Evolutionary conservation across 163 green algal species (phyloP).

Genomic region (Scenedesmus sp.): DNA sequence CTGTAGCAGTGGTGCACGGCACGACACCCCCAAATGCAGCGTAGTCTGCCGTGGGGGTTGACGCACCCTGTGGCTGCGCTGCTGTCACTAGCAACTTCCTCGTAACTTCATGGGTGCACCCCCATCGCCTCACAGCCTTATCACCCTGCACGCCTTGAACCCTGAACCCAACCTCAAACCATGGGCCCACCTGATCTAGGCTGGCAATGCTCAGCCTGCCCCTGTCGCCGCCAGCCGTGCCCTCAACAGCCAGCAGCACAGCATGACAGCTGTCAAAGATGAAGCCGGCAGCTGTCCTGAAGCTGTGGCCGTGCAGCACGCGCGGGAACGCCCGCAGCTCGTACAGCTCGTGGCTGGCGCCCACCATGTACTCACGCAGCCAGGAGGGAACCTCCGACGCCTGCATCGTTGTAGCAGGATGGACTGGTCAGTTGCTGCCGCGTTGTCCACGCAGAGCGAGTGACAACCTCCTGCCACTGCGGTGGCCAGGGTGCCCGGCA

Average conservation of each 20-base stretch:
- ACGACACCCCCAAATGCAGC: no score
- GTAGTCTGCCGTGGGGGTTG: no score
- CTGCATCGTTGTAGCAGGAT: neutral
- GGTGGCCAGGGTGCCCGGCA: no score
- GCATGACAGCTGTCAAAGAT: slow-evolving; percentile 42
- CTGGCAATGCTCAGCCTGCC: neutral
- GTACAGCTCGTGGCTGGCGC: slow-evolving; percentile 5
- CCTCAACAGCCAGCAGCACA: slow-evolving; percentile 36
- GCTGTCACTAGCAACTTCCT: no score
- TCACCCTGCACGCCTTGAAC: neutral
- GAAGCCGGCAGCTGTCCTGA: slow-evolving; percentile 23
- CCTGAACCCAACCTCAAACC: neutral
- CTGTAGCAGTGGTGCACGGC: no score
- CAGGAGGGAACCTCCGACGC: neutral
- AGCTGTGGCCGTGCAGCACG: neutral
- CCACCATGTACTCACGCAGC: neutral
- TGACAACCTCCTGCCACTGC: no score
- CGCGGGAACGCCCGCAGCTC: neutral
- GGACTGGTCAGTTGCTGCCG: no score
- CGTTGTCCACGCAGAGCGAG: no score
- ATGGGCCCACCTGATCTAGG: slow-evolving; percentile 22
- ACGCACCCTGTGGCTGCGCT: no score
- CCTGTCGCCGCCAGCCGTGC: neutral
- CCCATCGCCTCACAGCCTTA: no score
- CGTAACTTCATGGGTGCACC: no score